Evolutionary conservation across 2,329 filamentous ascomycete species (phyloP).

Genomic region (Trichoderma sp.): DNA sequence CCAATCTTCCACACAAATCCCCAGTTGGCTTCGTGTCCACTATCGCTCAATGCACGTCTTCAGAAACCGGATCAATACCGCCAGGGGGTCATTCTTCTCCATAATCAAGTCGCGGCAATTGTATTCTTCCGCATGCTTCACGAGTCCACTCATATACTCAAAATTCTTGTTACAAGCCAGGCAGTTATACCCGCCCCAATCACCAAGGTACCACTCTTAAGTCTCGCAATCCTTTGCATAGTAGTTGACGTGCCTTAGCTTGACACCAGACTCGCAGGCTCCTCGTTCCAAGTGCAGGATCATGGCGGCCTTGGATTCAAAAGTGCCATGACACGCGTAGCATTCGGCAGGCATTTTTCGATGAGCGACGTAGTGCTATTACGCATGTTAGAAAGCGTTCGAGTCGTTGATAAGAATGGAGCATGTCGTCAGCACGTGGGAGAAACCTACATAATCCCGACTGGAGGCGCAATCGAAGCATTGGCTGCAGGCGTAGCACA

Average conservation of each 20-base stretch:
- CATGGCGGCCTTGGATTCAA: constrained; percentile 33
- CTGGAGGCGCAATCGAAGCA: constrained; percentile 28
- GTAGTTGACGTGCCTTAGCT: too few relatives aligned
- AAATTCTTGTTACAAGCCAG: constrained; percentile 29
- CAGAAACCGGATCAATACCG: constrained; percentile 9
- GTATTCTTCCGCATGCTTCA: constrained; percentile 36
- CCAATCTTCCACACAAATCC: not conserved
- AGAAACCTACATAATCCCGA: constrained; percentile 28
- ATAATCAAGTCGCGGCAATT: constrained; percentile 26
- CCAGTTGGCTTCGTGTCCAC: not conserved
- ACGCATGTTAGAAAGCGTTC: not conserved
- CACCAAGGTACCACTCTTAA: constrained; percentile 30
- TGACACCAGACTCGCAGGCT: constrained; percentile 29
- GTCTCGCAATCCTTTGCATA: not conserved
- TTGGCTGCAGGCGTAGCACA: constrained; percentile 29
- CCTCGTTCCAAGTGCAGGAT: constrained; percentile 36
- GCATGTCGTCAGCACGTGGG: not conserved
- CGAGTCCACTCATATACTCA: constrained; percentile 31
- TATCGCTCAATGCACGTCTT: not conserved
- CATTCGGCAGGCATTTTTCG: constrained; percentile 29
- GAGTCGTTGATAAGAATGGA: not conserved
- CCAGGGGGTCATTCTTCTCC: not conserved
- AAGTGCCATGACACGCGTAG: constrained; percentile 30
- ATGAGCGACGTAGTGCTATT: constrained; percentile 34
- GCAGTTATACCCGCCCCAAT: constrained; percentile 31